Percentiles rank a stretch among this genome's conserved stretches.
These are phyloP conservation scores for Coleophoma crateriformis DNA, from an alignment of 2,329 filamentous ascomycete species.

Conservation along the genomic window DNA sequence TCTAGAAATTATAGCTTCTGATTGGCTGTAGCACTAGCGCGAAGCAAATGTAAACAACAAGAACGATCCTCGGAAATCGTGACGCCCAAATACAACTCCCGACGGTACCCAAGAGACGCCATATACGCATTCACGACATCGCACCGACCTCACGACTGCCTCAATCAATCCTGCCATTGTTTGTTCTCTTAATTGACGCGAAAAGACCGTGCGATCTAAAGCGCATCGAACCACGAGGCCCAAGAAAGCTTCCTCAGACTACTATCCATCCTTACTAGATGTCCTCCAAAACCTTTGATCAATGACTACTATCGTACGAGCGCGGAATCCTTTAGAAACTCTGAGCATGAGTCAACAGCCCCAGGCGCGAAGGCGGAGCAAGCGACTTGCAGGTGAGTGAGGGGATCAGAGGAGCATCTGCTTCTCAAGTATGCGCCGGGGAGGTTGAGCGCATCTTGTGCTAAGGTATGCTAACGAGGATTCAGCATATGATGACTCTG, in stretches of 20 bases:
- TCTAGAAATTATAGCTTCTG: too few relatives aligned
- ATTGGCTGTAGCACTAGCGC: too few relatives aligned
- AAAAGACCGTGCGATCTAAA: too few relatives aligned
- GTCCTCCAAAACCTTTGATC: slow-evolving; percentile 32
- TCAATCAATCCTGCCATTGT: too few relatives aligned
- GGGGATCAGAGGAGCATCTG: slow-evolving; percentile 3
- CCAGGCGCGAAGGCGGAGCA: slow-evolving; percentile 52
- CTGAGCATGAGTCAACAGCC: slow-evolving; percentile 61
- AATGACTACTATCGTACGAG: slow-evolving; percentile 66
- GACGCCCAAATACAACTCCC: slow-evolving; percentile 2
- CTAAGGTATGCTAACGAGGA: slow-evolving; percentile 5
- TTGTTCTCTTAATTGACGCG: too few relatives aligned
- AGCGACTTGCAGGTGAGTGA: slow-evolving; percentile 56
- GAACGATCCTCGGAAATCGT: slow-evolving; percentile 6
- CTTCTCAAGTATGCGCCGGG: slow-evolving; percentile 2
- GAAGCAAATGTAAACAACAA: slow-evolving; percentile 5
- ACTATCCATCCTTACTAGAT: slow-evolving; percentile 14
- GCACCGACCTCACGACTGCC: too few relatives aligned
- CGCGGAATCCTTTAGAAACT: slow-evolving; percentile 58
- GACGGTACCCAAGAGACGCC: too few relatives aligned
- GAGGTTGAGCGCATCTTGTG: neutral
- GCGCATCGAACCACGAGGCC: too few relatives aligned
- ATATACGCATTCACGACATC: too few relatives aligned
- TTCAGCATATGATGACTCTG: slow-evolving; percentile 62
- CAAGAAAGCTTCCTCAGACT: too few relatives aligned